Conservation (phyloP, 257 asterid species). For the Cynanchum wilfordii region DNA sequence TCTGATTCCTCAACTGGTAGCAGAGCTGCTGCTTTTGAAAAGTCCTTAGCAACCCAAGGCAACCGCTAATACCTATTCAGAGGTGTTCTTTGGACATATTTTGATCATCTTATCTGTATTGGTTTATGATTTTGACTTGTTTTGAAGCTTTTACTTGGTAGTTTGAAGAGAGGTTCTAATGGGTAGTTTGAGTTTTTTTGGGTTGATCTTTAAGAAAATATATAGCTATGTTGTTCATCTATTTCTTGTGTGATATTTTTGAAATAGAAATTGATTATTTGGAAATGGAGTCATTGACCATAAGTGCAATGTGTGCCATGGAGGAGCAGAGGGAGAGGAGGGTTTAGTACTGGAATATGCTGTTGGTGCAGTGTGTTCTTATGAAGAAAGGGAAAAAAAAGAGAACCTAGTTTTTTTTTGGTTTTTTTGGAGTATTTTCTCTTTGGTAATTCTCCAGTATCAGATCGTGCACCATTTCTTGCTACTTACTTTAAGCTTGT, state of each 20-base stretch:
- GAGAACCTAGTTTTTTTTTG: not conserved
- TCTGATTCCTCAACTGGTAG: too few species aligned
- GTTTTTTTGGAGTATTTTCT: not conserved
- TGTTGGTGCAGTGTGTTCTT: not conserved
- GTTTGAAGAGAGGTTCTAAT: not conserved
- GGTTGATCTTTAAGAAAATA: not conserved
- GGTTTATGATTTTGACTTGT: not conserved
- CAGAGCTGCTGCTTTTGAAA: too few species aligned
- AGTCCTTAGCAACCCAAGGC: too few species aligned
- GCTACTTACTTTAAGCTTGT: not conserved
- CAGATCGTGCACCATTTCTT: not conserved
- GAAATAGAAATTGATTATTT: not conserved
- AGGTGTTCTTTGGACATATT: not conserved
- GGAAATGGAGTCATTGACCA: not conserved
- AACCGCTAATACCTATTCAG: not conserved
- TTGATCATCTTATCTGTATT: not conserved
- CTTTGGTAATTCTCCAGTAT: not conserved
- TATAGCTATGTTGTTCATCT: not conserved
- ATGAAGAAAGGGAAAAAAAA: not conserved
- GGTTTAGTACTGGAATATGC: not conserved
- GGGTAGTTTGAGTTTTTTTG: not conserved
- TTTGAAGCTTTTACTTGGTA: not conserved
- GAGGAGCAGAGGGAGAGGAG: not conserved
- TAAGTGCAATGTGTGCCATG: not conserved
- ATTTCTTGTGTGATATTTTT: not conserved